Base-by-base conservation (phyloP, 495 filamentous ascomycete species). In the Penicillium ucsense region DNA sequence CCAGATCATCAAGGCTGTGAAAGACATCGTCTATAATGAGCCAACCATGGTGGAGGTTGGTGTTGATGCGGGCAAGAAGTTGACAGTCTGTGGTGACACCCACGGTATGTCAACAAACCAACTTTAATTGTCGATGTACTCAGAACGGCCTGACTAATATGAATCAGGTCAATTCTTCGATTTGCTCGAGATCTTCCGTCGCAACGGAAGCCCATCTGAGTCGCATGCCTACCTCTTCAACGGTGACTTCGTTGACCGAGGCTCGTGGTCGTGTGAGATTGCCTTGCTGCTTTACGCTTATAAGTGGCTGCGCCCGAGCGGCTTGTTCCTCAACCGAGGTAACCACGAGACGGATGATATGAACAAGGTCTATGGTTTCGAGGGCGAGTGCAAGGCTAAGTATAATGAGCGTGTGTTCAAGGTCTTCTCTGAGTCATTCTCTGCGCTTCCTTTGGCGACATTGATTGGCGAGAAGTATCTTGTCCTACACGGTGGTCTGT, bases 331-430 rank as follows among this genome's bases (percentile, higher is more conserved):
- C 49, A 99, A 99, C 76, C 83, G 92, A 43, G 92, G 92, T 51
- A 99, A 99, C 68, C 92, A 99, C 72, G 92, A 99, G 70, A 97
- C 92, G 49, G 92, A 99, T 63, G 92, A 97, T 65, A 99, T 99
- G 92, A 99, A 99, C 73, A 82, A 87, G 62, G 90, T 92, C 29
- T 97, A 99, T 60, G 92, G 92, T 42, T 99, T 99, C 59, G 92
- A 97, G 62, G 92, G 94, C 59, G 92, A 99, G 61, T 97, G 94
- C 70, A 89, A 88, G 62, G 88, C 88, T 49, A 99, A 99, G 69
- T 99, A 99, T 67, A 94, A 83, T 66, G 92, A 99, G 65, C 80
- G 85, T 43, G 80, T 86, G 28, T 99, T 95, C 79, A 97, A 94
- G 71, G 77, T 96, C 38, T 99, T 99, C 74, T 97, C 92, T 3